Conservation (phyloP, 441 rosid genomes). For the Syzygium malaccense region DNA sequence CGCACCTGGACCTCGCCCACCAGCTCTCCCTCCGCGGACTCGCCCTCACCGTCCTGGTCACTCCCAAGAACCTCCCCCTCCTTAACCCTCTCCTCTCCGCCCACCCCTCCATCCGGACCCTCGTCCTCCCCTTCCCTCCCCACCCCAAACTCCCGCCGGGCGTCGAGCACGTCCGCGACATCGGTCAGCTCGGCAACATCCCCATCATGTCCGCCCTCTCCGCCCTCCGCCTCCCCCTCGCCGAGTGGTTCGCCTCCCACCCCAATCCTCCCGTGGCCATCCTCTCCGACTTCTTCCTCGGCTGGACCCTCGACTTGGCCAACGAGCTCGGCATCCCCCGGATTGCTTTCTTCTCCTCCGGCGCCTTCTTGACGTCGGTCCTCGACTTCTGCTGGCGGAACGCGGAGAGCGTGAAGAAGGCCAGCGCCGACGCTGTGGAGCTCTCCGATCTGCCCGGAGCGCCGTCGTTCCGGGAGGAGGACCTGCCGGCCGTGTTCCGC, state of each 20-base stretch:
- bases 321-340: conserved; percentile 22
- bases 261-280: conserved; percentile 37
- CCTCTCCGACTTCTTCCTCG: conserved; percentile 59
- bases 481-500: conserved; percentile 28
- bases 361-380: conserved; percentile 24
- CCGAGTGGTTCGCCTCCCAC: conserved; percentile 38
- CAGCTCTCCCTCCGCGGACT: conserved; percentile 29
- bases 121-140: conserved; percentile 36
- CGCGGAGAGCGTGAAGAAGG: neutral
- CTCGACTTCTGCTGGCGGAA: conserved; percentile 9
- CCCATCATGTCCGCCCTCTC: conserved; percentile 29
- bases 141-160: conserved; percentile 41
- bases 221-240: conserved; percentile 25
- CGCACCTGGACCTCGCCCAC: conserved; percentile 45
- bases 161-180: conserved; percentile 37
- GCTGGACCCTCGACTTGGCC: conserved; percentile 47
- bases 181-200: conserved; percentile 26
- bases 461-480: conserved; percentile 31
- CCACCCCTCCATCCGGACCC: conserved; percentile 23
- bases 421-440: conserved; percentile 9
- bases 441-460: conserved; percentile 33
- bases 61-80: conserved; percentile 40
- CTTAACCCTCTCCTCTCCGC: conserved; percentile 37
- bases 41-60: conserved; percentile 35
- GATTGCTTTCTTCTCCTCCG: conserved; percentile 31